Percentiles rank a stretch among this genome's conserved stretches.
Evolutionary conservation across 2,329 filamentous ascomycete species (phyloP).

Genomic region (Apiospora rasikravindrae): DNA sequence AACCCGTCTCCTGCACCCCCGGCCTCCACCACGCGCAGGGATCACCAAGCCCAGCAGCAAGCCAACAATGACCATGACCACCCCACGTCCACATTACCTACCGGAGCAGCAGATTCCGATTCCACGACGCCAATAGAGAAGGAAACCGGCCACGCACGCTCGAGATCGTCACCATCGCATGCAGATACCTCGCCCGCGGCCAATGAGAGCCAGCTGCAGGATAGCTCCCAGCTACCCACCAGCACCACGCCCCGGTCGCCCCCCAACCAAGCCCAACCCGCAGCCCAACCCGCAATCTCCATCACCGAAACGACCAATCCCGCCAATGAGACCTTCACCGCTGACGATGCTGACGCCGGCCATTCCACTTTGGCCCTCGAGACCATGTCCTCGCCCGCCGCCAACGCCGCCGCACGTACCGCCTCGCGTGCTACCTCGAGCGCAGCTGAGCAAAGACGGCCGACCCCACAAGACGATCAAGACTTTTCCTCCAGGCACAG

Average conservation of each 20-base stretch:
- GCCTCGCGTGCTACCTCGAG: constrained; percentile 48
- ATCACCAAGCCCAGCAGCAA: neutral
- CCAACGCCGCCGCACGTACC: constrained; percentile 56
- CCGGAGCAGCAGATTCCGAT: neutral
- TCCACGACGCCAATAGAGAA: constrained; percentile 6
- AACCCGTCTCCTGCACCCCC: constrained; percentile 23
- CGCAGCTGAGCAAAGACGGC: constrained; percentile 27
- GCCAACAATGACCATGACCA: neutral
- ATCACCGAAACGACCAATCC: constrained; percentile 23
- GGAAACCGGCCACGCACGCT: constrained; percentile 23
- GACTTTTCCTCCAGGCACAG: constrained; percentile 26
- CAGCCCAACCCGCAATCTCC: constrained; percentile 20
- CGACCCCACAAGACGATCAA: constrained; percentile 27
- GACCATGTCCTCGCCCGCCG: constrained; percentile 60
- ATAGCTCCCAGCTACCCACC: constrained; percentile 10
- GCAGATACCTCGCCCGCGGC: constrained; percentile 19
- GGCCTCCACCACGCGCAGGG: constrained; percentile 15
- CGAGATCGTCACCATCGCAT: constrained; percentile 7
- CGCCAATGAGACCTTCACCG: constrained; percentile 30
- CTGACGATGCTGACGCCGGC: constrained; percentile 23
- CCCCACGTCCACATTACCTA: constrained; percentile 4
- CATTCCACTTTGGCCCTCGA: constrained; percentile 49
- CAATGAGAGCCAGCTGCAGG: constrained; percentile 15
- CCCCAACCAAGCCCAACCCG: constrained; percentile 19
- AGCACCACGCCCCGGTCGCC: constrained; percentile 21